Evolutionary conservation across 805 yeast species (phyloP).

Genomic region (Millerago galiae): DNA sequence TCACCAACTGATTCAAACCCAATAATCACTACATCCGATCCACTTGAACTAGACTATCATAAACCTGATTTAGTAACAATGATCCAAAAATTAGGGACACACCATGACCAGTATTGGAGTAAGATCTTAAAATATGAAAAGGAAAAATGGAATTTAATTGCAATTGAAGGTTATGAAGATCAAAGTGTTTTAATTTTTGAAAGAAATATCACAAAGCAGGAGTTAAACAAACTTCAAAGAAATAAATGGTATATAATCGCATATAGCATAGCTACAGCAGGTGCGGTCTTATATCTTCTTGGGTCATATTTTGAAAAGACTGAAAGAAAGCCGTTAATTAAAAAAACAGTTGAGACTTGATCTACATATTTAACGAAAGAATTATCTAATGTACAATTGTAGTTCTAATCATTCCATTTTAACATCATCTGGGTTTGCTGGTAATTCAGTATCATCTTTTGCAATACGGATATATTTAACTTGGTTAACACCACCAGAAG

Average conservation of each 20-base stretch:
- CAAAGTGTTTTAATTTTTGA: conserved; percentile 35
- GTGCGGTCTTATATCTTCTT: neutral
- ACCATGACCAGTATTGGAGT: conserved; percentile 27
- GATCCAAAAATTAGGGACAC: conserved; percentile 33
- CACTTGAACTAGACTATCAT: conserved; percentile 31
- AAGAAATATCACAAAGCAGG: conserved; percentile 21
- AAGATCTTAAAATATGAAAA: conserved; percentile 37
- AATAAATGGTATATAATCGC: conserved; percentile 4
- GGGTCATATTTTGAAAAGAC: conserved; percentile 3
- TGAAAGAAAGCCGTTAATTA: conserved; percentile 3
- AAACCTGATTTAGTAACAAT: conserved; percentile 37
- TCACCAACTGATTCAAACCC: conserved; percentile 8
- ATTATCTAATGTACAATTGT: conserved; percentile 1
- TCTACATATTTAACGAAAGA: neutral
- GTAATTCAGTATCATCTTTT: conserved; percentile 13
- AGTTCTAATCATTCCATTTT: conserved; percentile 8
- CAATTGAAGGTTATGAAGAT: conserved; percentile 34
- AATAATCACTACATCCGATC: conserved; percentile 29
- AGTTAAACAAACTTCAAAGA: conserved; percentile 2
- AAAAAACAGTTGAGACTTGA: conserved; percentile 3
- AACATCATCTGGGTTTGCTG: conserved; percentile 5
- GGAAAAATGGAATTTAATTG: conserved; percentile 39
- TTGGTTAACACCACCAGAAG: conserved; percentile 67
- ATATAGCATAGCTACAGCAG: neutral
- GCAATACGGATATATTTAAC: conserved; percentile 35